Evolutionary conservation across 768 basidiomycete species (phyloP).

Genomic region (Stropharia rugosoannulata): DNA sequence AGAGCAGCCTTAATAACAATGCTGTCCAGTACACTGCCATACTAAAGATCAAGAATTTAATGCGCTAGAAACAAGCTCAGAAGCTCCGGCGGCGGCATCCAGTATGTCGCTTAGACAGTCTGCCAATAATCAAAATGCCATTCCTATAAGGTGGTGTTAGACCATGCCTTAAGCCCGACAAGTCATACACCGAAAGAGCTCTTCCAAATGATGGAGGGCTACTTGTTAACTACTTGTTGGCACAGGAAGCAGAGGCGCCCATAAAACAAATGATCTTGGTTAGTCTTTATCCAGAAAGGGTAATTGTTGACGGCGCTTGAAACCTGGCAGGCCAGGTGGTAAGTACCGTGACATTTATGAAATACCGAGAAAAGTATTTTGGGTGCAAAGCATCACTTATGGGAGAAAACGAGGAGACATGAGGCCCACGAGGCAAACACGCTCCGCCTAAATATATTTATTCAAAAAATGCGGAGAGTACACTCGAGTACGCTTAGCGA

Average conservation of each 20-base stretch:
- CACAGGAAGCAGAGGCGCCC: neutral
- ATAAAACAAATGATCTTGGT: neutral
- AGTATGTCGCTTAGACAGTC: no score
- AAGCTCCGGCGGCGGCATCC: no score
- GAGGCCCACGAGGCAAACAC: slow-evolving; percentile 4
- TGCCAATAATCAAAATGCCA: no score
- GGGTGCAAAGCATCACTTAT: slow-evolving; percentile 8
- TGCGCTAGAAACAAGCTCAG: no score
- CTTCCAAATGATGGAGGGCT: no score
- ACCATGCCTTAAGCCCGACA: no score
- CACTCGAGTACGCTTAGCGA: neutral
- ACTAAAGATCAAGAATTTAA: neutral
- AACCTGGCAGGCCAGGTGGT: neutral
- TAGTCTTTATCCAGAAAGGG: neutral
- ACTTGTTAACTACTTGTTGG: no score
- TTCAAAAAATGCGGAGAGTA: slow-evolving; percentile 2
- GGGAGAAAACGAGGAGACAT: slow-evolving; percentile 7
- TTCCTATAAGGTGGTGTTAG: no score
- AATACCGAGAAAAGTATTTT: slow-evolving; percentile 4
- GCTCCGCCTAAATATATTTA: slow-evolving; percentile 6
- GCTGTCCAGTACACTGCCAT: neutral
- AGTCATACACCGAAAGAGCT: no score
- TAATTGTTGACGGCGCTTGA: neutral
- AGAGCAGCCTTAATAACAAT: neutral
- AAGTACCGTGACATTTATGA: slow-evolving; percentile 6